A percentile compares a stretch with the other conserved stretches of the same genome.
Evolutionary conservation across 1,139 yeast species (phyloP).

Genomic region (Pichia sp.): DNA sequence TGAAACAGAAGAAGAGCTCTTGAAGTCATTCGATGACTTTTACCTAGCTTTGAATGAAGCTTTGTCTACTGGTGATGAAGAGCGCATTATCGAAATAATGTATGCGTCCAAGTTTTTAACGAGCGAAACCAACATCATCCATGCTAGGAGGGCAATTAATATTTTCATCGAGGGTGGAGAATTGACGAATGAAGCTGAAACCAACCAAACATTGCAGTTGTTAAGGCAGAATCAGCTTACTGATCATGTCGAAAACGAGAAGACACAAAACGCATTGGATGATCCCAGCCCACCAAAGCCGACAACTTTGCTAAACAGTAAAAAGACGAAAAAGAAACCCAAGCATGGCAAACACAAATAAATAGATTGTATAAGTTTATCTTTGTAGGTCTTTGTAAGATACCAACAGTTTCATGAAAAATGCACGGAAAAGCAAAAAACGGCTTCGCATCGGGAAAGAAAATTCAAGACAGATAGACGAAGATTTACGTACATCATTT

Average conservation of each 20-base stretch:
- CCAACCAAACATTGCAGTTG: neutral
- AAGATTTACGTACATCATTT: neutral
- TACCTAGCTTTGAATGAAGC: conserved; percentile 15
- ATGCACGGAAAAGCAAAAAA: neutral
- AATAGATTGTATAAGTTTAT: neutral
- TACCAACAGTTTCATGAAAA: neutral
- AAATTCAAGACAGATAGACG: too few species aligned
- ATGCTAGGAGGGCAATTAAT: conserved; percentile 3
- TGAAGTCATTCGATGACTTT: conserved; percentile 19
- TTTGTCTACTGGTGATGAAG: conserved; percentile 13
- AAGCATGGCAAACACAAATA: conserved; percentile 1
- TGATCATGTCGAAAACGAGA: neutral
- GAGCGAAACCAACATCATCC: neutral
- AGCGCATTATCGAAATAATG: conserved; percentile 14
- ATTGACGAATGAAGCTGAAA: neutral
- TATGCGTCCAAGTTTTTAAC: conserved; percentile 5
- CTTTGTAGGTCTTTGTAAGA: neutral
- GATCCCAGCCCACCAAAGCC: neutral
- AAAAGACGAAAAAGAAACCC: conserved; percentile 2
- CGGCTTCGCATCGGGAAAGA: neutral
- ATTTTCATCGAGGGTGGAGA: neutral
- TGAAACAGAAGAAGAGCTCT: conserved; percentile 1
- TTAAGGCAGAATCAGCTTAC: neutral
- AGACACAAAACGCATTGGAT: neutral
- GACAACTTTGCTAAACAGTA: neutral